phyloP scores from a whole-genome alignment of 78 protist genomes.

The Polysphondylium violaceum region DNA sequence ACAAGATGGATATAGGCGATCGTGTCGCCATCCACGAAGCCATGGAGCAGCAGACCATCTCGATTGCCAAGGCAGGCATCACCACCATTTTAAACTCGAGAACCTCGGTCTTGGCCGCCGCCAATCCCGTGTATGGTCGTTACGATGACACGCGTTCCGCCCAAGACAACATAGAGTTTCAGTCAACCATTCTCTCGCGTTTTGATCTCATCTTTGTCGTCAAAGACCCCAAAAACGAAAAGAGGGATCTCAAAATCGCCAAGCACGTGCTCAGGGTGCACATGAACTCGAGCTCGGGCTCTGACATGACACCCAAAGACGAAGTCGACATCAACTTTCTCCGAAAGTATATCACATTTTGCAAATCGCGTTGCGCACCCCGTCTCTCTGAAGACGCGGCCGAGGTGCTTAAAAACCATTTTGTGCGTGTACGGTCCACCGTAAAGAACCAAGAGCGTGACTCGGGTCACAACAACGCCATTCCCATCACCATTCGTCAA shows the following conservation, averaged over 20 bases:
- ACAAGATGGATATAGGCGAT: slow-evolving; percentile 96
- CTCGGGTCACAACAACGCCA: slow-evolving; percentile 21
- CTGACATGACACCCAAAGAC: too few species aligned
- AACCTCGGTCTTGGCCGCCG: slow-evolving; percentile 99
- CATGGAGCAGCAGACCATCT: slow-evolving; percentile 99
- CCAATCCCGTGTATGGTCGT: slow-evolving; percentile 98
- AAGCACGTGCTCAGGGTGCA: slow-evolving; percentile 50
- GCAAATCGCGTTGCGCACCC: slow-evolving; percentile 84
- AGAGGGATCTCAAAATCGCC: slow-evolving; percentile 83
- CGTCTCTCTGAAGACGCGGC: slow-evolving; percentile 90
- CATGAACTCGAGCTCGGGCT: not conserved
- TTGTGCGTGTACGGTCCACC: slow-evolving; percentile 58
- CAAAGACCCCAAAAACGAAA: slow-evolving; percentile 87
- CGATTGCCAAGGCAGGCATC: slow-evolving; percentile 99
- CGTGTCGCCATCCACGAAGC: slow-evolving; percentile 99
- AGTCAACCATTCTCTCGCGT: slow-evolving; percentile 98
- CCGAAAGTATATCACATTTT: slow-evolving; percentile 89
- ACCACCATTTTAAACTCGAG: slow-evolving; percentile 99
- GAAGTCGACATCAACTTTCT: slow-evolving; percentile 27
- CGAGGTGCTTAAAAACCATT: slow-evolving; percentile 65
- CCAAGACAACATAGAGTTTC: slow-evolving; percentile 94
- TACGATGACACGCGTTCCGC: slow-evolving; percentile 94
- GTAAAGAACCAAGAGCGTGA: slow-evolving; percentile 9
- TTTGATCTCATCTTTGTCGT: slow-evolving; percentile 99
- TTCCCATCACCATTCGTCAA: slow-evolving; percentile 94